These are phyloP conservation scores for Phlebiopsis gigantea DNA, from an alignment of 768 basidiomycete genomes.

Conservation along the genomic window DNA sequence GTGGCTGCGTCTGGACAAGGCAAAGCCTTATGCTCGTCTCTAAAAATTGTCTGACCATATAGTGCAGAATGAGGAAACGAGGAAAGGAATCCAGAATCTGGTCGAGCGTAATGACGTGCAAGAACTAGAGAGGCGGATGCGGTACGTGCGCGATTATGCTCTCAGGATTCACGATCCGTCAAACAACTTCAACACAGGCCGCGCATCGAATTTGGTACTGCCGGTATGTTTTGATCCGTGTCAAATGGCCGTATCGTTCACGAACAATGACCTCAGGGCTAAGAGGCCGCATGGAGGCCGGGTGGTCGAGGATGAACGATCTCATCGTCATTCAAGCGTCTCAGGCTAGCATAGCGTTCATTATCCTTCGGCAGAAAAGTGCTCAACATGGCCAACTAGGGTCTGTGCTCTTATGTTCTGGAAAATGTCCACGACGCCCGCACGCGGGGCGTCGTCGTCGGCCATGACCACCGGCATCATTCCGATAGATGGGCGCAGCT, in stretches of 20 bases:
- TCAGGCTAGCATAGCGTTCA: constrained; percentile 42
- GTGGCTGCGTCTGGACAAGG: constrained; percentile 47
- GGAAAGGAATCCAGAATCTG: constrained; percentile 42
- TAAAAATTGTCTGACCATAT: not conserved
- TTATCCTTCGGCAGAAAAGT: not conserved
- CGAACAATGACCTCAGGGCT: constrained; percentile 42
- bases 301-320: constrained; percentile 91
- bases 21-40: constrained; percentile 15
- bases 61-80: constrained; percentile 44
- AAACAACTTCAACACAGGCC: constrained; percentile 31
- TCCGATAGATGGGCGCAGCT: constrained; percentile 73
- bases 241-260: not conserved
- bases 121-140: constrained; percentile 55
- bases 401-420: constrained; percentile 69
- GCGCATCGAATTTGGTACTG: constrained; percentile 85
- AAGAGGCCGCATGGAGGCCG: constrained; percentile 80
- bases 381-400: constrained; percentile 34
- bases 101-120: constrained; percentile 35
- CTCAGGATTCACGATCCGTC: not conserved
- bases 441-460: constrained; percentile 69
- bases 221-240: constrained; percentile 41
- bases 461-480: constrained; percentile 82
- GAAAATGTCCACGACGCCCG: constrained; percentile 46
- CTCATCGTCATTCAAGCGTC: constrained; percentile 77
- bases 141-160: constrained; percentile 29